These are phyloP conservation scores for Yarrowia osloensis DNA, from an alignment of 805 yeast species.

Conservation along the genomic window DNA sequence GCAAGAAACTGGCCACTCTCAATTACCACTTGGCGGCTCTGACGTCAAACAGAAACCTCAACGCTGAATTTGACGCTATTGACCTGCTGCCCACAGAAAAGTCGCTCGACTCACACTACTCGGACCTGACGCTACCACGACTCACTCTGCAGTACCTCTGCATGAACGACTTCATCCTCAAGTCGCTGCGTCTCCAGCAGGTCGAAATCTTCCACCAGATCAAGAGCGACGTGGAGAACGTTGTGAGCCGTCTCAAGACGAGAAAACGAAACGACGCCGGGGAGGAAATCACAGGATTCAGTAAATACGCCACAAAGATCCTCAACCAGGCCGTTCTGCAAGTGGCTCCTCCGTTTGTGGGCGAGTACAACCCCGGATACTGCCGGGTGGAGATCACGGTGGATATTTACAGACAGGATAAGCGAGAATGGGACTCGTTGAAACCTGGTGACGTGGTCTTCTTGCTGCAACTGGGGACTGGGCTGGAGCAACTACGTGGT, in stretches of 20 bases:
- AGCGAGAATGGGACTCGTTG: conserved; percentile 40
- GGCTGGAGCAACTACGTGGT: conserved; percentile 36
- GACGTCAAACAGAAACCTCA: conserved; percentile 4
- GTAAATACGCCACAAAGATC: conserved; percentile 34
- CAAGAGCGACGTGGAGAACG: conserved; percentile 35
- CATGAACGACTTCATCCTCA: conserved; percentile 39
- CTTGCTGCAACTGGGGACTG: conserved; percentile 36
- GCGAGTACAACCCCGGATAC: conserved; percentile 36
- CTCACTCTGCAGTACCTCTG: conserved; percentile 40
- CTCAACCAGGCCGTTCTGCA: conserved; percentile 37
- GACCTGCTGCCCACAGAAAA: conserved; percentile 30
- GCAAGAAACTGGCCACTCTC: neutral
- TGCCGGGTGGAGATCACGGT: conserved; percentile 38
- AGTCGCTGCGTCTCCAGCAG: conserved; percentile 36
- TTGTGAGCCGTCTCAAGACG: conserved; percentile 35
- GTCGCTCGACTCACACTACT: conserved; percentile 29
- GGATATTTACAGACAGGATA: conserved; percentile 34
- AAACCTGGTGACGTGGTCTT: conserved; percentile 38
- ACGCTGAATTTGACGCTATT: conserved; percentile 12
- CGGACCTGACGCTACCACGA: conserved; percentile 35
- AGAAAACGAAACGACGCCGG: conserved; percentile 7
- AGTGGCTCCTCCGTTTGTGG: conserved; percentile 38
- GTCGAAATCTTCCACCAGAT: conserved; percentile 37
- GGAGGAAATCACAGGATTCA: conserved; percentile 18
- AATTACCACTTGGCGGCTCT: conserved; percentile 10